Base-by-base conservation (phyloP, 2,329 filamentous ascomycete genomes). In the Tolypocladium inflatum region DNA sequence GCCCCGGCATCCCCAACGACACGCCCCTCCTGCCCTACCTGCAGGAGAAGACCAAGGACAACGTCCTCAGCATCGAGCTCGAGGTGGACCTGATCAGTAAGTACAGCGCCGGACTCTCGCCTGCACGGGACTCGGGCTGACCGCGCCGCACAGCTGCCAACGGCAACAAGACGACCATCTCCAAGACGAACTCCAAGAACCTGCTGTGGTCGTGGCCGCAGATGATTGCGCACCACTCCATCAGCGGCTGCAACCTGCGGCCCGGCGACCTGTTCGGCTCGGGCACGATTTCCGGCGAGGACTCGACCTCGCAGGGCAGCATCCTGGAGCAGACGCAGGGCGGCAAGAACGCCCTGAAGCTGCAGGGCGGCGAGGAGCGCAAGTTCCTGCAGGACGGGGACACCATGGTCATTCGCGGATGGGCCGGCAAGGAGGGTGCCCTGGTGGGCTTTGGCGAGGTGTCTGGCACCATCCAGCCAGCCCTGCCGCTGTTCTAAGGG, bases 141-240 rank as follows among this genome's bases (percentile, higher is more conserved):
- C 30, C 19, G 4, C 33, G 48, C 48, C 3, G 6, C 48, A 0
- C n/a, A 74, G 71, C 71, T 3, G 61, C 67, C 39, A 60, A 62
- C 11, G 71, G 70, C 4, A 62, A 68, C 52, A 72, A 67, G 52
- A 70, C 65, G 2, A 65, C 67, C n/a, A 65, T 76, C 15, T 67
- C 63, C 19, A 65, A 63, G 50, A 73, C 73, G 7, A 74, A 67
- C 54, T 70, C 72, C 1, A 69, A 63, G 23, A 71, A 78, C 55
- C 76, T 94, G 1, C 78, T 93, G 1, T 94, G 85, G 80, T 92
- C 89, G 0, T 94, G 91, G 75, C 81, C 88, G 0, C 90, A 94
- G 68, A 92, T 93, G 89, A 76, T 94, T 39, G 82, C 90, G 0
- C 90, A 94, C 71, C 90, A 94, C 70, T 86, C 87, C 3, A 81